Percentiles rank a stretch among this genome's conserved stretches.
Evolutionary conservation across 2,329 filamentous ascomycete genomes (phyloP).

Genomic region (Hymenoscyphus albidus): DNA sequence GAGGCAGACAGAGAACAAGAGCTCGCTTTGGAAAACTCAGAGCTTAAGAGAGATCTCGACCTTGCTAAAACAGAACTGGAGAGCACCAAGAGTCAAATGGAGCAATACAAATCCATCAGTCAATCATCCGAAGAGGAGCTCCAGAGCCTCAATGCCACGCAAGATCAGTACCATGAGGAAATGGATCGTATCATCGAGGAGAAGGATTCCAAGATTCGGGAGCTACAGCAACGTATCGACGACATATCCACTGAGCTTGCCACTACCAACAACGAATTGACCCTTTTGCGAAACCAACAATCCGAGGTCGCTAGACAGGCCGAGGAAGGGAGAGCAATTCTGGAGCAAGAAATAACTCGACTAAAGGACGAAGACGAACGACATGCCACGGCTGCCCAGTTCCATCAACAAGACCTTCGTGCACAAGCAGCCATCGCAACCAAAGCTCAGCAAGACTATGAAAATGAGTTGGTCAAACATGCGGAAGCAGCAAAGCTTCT

Average conservation of each 20-base stretch:
- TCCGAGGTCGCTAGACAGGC: slow-evolving; percentile 66
- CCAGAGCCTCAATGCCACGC: slow-evolving; percentile 70
- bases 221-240: slow-evolving; percentile 78
- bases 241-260: slow-evolving; percentile 80
- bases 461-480: slow-evolving; percentile 90
- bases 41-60: slow-evolving; percentile 84
- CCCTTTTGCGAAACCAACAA: slow-evolving; percentile 73
- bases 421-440: slow-evolving; percentile 91
- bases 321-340: slow-evolving; percentile 75
- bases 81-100: slow-evolving; percentile 72
- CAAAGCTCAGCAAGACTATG: slow-evolving; percentile 91
- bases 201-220: slow-evolving; percentile 75
- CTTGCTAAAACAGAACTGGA: slow-evolving; percentile 76
- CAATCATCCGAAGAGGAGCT: slow-evolving; percentile 85
- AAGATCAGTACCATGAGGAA: slow-evolving; percentile 85
- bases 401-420: slow-evolving; percentile 87
- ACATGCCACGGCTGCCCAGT: slow-evolving; percentile 73
- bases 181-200: slow-evolving; percentile 71
- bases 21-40: slow-evolving; percentile 75
- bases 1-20: slow-evolving; percentile 71
- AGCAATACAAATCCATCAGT: slow-evolving; percentile 85
- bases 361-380: slow-evolving; percentile 81
- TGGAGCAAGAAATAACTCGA: slow-evolving; percentile 74
- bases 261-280: slow-evolving; percentile 77
- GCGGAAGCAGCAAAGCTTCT: slow-evolving; percentile 88